Evolutionary conservation across 2,329 filamentous ascomycete genomes (phyloP).

Genomic region (Apiospora saccharicola): DNA sequence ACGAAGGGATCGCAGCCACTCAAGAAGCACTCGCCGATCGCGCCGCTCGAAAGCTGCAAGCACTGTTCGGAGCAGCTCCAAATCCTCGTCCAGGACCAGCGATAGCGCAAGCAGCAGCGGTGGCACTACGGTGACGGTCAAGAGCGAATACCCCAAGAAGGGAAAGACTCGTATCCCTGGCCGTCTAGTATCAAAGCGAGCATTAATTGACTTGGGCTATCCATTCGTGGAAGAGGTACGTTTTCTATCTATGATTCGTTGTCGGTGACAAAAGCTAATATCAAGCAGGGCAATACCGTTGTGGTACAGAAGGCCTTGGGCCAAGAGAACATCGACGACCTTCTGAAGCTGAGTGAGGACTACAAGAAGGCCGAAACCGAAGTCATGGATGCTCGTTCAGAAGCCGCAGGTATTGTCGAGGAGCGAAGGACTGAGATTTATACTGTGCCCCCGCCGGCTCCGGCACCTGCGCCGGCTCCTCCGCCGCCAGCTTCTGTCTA

Average conservation of each 20-base stretch:
- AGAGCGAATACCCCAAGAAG: constrained; percentile 76
- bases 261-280: constrained; percentile 41
- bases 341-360: constrained; percentile 82
- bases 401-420: constrained; percentile 55
- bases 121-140: constrained; percentile 55
- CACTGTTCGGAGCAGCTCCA: constrained; percentile 46
- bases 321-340: constrained; percentile 89
- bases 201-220: constrained; percentile 84
- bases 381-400: constrained; percentile 54
- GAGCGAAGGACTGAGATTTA: constrained; percentile 56
- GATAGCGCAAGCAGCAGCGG: constrained; percentile 56
- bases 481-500: constrained; percentile 32
- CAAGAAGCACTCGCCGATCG: constrained; percentile 48
- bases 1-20: constrained; percentile 53
- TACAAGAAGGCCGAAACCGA: constrained; percentile 67
- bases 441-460: constrained; percentile 42
- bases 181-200: constrained; percentile 79
- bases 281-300: constrained; percentile 75
- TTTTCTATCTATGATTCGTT: constrained; percentile 28
- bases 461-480: constrained; percentile 29
- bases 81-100: constrained; percentile 48
- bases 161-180: constrained; percentile 90
- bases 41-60: constrained; percentile 41
- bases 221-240: constrained; percentile 85
- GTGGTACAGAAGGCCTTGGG: constrained; percentile 85